Evolutionary conservation across 805 yeast species (phyloP).

Genomic region (Ogataea thermomethanolica): DNA sequence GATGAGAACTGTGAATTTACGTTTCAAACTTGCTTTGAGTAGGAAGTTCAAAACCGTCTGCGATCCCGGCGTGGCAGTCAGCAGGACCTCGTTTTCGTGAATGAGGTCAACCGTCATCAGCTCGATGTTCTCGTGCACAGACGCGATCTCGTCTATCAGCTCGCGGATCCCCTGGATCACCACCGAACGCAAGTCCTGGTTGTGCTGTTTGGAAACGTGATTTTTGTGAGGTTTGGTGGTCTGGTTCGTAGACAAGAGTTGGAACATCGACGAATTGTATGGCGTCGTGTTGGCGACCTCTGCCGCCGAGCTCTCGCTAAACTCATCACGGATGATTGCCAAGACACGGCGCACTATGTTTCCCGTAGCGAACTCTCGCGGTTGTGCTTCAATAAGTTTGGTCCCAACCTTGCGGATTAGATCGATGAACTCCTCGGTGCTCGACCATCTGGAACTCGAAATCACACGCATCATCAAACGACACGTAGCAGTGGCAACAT

Average conservation of each 20-base stretch:
- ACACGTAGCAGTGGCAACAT: slow-evolving; percentile 82
- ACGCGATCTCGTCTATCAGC: slow-evolving; percentile 84
- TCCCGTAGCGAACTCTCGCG: slow-evolving; percentile 84
- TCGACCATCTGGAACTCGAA: slow-evolving; percentile 85
- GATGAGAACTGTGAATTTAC: slow-evolving; percentile 87
- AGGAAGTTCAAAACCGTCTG: slow-evolving; percentile 84
- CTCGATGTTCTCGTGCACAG: slow-evolving; percentile 87
- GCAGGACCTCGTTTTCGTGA: slow-evolving; percentile 81
- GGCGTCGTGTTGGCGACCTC: slow-evolving; percentile 38
- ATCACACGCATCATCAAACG: slow-evolving; percentile 83
- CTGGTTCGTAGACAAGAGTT: slow-evolving; percentile 56
- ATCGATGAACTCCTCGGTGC: slow-evolving; percentile 65
- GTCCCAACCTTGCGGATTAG: slow-evolving; percentile 74
- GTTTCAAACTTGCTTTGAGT: slow-evolving; percentile 79
- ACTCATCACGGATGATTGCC: slow-evolving; percentile 83
- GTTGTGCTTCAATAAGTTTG: slow-evolving; percentile 72
- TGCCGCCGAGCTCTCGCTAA: slow-evolving; percentile 41
- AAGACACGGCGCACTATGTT: slow-evolving; percentile 87
- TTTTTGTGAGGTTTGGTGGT: slow-evolving; percentile 22
- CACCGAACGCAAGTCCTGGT: slow-evolving; percentile 72
- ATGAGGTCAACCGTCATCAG: slow-evolving; percentile 88
- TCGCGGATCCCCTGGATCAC: slow-evolving; percentile 92
- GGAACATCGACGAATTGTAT: slow-evolving; percentile 82
- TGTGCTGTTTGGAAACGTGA: slow-evolving; percentile 38
- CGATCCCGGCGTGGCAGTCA: slow-evolving; percentile 95